A percentile compares a stretch with the other conserved stretches of the same genome.
Conservation (phyloP, 805 yeast genomes). For the Ogataea nitratoaversa region DNA sequence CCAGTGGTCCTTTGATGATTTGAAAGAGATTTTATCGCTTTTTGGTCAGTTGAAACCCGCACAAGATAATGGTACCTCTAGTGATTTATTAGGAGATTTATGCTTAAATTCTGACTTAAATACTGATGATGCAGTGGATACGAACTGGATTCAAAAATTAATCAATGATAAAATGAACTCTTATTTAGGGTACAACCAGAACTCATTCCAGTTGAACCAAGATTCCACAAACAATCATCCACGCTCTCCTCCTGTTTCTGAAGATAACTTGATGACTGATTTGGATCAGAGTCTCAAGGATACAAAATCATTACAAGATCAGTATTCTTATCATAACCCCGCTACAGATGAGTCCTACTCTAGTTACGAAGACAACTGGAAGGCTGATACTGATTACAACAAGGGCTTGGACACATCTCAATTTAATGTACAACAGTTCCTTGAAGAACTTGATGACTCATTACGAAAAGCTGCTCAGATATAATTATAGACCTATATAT, state of each 20-base stretch:
- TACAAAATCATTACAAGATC: no score
- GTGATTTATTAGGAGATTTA: background rate
- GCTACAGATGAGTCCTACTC: no score
- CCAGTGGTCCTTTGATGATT: slow-evolving; percentile 3
- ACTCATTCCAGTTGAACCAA: background rate
- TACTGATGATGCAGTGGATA: slow-evolving; percentile 3
- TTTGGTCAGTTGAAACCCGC: background rate
- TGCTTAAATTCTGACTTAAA: background rate
- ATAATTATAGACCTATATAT: background rate
- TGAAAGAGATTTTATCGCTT: slow-evolving; percentile 3
- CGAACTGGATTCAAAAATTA: slow-evolving; percentile 12
- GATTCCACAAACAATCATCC: background rate
- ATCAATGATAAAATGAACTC: slow-evolving; percentile 3
- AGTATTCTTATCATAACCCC: no score
- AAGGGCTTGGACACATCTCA: background rate
- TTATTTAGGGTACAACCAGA: background rate
- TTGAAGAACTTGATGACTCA: background rate
- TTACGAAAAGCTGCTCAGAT: background rate
- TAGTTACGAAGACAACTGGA: no score
- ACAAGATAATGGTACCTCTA: background rate
- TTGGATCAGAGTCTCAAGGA: no score
- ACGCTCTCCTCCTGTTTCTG: no score
- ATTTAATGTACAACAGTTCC: background rate
- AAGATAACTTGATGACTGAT: no score
- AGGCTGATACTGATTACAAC: background rate